Evolutionary conservation across 495 filamentous ascomycete species (phyloP).

Genomic region (Cladorrhinum samala): DNA sequence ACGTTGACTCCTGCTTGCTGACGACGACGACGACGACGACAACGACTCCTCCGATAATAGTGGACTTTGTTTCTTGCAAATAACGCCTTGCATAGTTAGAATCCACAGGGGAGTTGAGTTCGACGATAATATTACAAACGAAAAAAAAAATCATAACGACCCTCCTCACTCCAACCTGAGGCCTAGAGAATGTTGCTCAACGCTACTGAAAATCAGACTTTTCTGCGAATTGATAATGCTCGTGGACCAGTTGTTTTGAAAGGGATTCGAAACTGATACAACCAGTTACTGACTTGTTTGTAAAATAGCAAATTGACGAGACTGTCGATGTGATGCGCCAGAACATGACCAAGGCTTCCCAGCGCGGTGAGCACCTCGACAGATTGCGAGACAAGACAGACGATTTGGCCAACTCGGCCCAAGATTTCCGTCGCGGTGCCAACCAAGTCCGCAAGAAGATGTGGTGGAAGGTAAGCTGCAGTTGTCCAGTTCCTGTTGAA

Average conservation of each 20-base stretch:
- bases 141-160: too few species aligned
- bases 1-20: not conserved
- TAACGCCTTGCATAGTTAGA: not conserved
- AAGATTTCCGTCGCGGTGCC: conserved; percentile 90
- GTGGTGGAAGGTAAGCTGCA: conserved; percentile 48
- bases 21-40: too few species aligned
- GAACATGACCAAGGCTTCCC: conserved; percentile 86
- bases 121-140: too few species aligned
- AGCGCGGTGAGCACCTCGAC: conserved; percentile 87
- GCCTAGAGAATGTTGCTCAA: too few species aligned
- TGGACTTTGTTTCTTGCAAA: not conserved
- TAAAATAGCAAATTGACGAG: conserved; percentile 90
- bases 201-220: too few species aligned
- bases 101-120: too few species aligned
- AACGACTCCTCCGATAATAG: too few species aligned
- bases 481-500: not conserved
- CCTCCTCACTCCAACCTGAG: too few species aligned
- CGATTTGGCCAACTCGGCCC: conserved; percentile 80
- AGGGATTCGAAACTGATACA: too few species aligned
- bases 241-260: too few species aligned
- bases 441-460: conserved; percentile 94
- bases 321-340: conserved; percentile 89
- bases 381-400: conserved; percentile 93
- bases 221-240: too few species aligned
- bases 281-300: conserved; percentile 10